phyloP scores from a whole-genome alignment of 2,329 filamentous ascomycete genomes.

The Hymenoscyphus fructigenus region DNA sequence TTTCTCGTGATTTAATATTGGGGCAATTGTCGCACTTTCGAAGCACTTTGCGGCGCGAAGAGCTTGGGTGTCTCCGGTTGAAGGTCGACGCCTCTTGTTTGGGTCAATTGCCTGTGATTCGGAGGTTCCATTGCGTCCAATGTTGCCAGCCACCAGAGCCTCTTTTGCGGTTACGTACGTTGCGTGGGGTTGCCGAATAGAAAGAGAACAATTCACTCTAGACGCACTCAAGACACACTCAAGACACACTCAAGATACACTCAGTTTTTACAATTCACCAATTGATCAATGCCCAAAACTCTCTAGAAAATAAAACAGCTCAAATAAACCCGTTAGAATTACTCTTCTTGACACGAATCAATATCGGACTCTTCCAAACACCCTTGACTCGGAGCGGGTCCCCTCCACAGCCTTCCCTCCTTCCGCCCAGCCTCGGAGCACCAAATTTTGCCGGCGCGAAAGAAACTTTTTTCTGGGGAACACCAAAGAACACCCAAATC shows the following conservation, averaged over 20 bases:
- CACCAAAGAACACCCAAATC: neutral
- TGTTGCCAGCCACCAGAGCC: neutral
- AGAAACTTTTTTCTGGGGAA: neutral
- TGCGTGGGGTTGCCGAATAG: too few relatives aligned
- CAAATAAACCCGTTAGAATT: too few relatives aligned
- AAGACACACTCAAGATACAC: too few relatives aligned
- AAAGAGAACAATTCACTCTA: too few relatives aligned
- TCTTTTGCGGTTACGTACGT: too few relatives aligned
- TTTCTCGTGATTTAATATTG: slow-evolving; percentile 5
- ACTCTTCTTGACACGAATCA: neutral
- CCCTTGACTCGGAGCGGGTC: neutral
- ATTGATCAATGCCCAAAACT: too few relatives aligned
- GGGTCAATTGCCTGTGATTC: slow-evolving; percentile 2
- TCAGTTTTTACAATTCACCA: too few relatives aligned
- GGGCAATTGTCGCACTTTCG: neutral
- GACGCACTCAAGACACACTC: too few relatives aligned
- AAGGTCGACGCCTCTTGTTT: too few relatives aligned
- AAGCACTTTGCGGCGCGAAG: neutral
- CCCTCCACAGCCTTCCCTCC: neutral
- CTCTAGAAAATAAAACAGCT: too few relatives aligned
- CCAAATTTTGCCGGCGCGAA: neutral
- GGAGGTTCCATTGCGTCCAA: neutral
- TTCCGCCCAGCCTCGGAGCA: neutral
- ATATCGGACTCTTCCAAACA: neutral
- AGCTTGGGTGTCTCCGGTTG: too few relatives aligned